Conservation (phyloP, 1,284 basidiomycete species). For the Cutaneotrichosporon mucoides region DNA sequence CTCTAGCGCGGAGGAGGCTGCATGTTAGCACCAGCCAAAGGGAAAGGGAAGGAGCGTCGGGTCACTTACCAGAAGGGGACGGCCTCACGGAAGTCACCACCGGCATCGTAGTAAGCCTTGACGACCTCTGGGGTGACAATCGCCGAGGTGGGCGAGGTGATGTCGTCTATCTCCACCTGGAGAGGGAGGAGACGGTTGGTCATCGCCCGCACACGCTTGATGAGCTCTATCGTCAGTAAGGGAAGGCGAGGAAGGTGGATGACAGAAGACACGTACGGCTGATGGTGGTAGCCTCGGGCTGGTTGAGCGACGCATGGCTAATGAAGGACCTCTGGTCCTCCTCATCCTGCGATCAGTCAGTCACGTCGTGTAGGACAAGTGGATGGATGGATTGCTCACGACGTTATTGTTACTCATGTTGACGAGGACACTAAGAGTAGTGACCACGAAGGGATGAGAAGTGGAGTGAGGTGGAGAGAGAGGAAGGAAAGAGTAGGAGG, state of each 20-base stretch:
- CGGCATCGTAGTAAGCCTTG: slow-evolving; percentile 49
- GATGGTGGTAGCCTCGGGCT: slow-evolving; percentile 15
- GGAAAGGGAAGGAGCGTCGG: background rate
- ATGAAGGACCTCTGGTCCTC: slow-evolving; percentile 44
- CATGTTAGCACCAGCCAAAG: slow-evolving; percentile 51
- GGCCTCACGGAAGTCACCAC: slow-evolving; percentile 65
- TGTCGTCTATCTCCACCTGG: slow-evolving; percentile 53
- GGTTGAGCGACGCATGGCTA: slow-evolving; percentile 24
- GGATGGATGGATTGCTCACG: too few species aligned
- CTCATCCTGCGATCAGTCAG: slow-evolving; percentile 20
- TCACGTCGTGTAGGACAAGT: background rate
- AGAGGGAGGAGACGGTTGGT: slow-evolving; percentile 74
- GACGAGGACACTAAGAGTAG: background rate
- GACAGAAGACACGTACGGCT: slow-evolving; percentile 3
- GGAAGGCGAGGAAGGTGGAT: background rate
- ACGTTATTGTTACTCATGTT: background rate
- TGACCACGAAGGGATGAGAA: background rate
- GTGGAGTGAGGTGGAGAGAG: background rate
- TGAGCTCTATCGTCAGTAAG: slow-evolving; percentile 49
- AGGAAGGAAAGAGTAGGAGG: background rate
- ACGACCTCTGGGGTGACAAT: slow-evolving; percentile 51
- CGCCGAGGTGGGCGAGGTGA: slow-evolving; percentile 45
- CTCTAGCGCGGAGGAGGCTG: slow-evolving; percentile 72
- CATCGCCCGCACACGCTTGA: slow-evolving; percentile 72
- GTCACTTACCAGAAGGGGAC: slow-evolving; percentile 52